phyloP scores from a whole-genome alignment of 1,284 basidiomycete species.

The Leccinum subrobustum region DNA sequence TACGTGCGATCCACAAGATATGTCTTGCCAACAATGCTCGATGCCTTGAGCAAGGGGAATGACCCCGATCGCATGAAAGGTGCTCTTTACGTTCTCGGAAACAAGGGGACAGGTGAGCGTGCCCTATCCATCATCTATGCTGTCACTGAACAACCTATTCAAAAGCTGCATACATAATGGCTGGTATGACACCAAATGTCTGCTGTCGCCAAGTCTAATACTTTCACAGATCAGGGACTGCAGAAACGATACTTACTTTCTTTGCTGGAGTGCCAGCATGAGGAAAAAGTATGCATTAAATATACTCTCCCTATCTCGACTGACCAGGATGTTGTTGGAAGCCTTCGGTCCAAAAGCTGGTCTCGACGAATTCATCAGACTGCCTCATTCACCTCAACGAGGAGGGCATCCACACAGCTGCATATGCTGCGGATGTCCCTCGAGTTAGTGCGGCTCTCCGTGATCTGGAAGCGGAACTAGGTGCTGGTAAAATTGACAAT shows the following conservation, averaged over 20 bases:
- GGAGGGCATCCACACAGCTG: constrained; percentile 60
- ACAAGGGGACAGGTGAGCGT: constrained; percentile 65
- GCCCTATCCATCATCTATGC: neutral
- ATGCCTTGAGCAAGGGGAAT: constrained; percentile 70
- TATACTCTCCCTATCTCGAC: neutral
- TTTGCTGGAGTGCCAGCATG: constrained; percentile 85
- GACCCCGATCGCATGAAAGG: constrained; percentile 96
- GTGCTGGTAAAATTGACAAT: constrained; percentile 41
- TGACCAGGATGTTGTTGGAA: constrained; percentile 30
- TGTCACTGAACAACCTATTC: constrained; percentile 5
- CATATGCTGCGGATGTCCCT: constrained; percentile 49
- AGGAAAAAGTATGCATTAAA: constrained; percentile 71
- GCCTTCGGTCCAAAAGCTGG: constrained; percentile 91
- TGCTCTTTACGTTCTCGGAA: constrained; percentile 85
- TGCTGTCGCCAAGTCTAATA: constrained; percentile 13
- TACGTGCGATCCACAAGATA: constrained; percentile 83
- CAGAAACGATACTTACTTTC: constrained; percentile 65
- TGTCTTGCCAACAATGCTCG: constrained; percentile 64
- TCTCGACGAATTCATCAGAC: constrained; percentile 73
- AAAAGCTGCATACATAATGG: constrained; percentile 60
- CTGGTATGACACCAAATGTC: constrained; percentile 42
- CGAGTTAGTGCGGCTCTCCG: constrained; percentile 46
- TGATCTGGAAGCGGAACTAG: constrained; percentile 51
- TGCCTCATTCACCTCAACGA: constrained; percentile 57
- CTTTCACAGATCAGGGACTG: constrained; percentile 60